Evolutionary conservation across 257 asterid species (phyloP).

Genomic region (Echium plantagineum): DNA sequence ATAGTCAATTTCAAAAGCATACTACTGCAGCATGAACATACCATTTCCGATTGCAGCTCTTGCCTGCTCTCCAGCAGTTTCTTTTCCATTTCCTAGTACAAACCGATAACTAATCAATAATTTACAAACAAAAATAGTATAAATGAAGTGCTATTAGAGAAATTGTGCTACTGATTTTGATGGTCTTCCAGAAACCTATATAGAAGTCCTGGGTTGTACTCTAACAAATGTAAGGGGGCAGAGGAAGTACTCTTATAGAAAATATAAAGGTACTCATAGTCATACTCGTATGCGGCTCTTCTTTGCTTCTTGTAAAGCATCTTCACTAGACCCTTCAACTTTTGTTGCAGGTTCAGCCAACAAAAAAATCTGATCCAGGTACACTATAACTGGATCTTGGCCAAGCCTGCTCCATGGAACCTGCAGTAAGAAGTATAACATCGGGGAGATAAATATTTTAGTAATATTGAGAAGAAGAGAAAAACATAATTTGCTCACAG

Average conservation of each 20-base stretch:
- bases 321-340: slow-evolving; percentile 92
- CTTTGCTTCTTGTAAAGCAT: slow-evolving; percentile 85
- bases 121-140: slow-evolving; percentile 4
- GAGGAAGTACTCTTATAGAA: not conserved
- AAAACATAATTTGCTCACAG: not conserved
- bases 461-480: not conserved
- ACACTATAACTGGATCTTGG: slow-evolving; percentile 91
- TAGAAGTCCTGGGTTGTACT: not conserved
- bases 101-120: slow-evolving; percentile 9
- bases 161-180: not conserved
- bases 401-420: slow-evolving; percentile 99
- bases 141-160: slow-evolving; percentile 2
- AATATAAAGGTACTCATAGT: not conserved
- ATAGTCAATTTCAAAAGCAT: not conserved
- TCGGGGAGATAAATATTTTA: not conserved
- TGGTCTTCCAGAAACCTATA: not conserved
- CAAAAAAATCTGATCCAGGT: slow-evolving; percentile 77
- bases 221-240: not conserved
- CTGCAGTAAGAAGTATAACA: slow-evolving; percentile 28
- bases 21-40: slow-evolving; percentile 20
- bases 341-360: slow-evolving; percentile 97
- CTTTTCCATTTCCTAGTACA: slow-evolving; percentile 74
- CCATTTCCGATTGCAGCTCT: slow-evolving; percentile 66
- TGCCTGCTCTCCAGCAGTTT: slow-evolving; percentile 77
- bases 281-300: slow-evolving; percentile 76